Evolutionary conservation across 2,329 filamentous ascomycete genomes (phyloP).

Genomic region (Dothiorella sarmentorum): DNA sequence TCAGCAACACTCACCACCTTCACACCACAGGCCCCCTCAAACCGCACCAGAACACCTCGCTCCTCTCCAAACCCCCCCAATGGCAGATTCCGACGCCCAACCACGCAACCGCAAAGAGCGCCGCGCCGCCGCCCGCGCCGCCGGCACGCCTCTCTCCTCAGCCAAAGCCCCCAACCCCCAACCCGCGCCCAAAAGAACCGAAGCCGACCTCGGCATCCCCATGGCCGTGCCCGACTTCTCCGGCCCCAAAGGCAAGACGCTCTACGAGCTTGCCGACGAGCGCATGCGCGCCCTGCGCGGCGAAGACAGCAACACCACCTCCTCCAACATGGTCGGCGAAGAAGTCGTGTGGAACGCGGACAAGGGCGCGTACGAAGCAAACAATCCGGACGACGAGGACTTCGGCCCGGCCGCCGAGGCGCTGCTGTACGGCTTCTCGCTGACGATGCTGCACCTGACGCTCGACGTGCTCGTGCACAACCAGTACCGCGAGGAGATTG

Average conservation of each 20-base stretch:
- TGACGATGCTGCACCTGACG: slow-evolving; percentile 72
- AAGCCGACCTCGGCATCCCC: slow-evolving; percentile 44
- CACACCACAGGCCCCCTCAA: background rate
- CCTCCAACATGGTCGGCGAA: slow-evolving; percentile 8
- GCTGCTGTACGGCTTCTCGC: slow-evolving; percentile 51
- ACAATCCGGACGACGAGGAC: slow-evolving; percentile 42
- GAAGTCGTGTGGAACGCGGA: background rate
- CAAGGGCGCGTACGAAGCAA: too few relatives aligned
- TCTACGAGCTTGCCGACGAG: slow-evolving; percentile 70
- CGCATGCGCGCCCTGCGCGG: slow-evolving; percentile 45
- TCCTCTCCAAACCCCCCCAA: background rate
- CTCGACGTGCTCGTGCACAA: slow-evolving; percentile 75
- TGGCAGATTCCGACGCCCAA: slow-evolving; percentile 1
- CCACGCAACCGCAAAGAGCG: slow-evolving; percentile 46
- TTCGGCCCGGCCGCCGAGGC: slow-evolving; percentile 48
- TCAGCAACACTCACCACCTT: background rate
- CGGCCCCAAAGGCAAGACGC: slow-evolving; percentile 55
- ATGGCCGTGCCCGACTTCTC: slow-evolving; percentile 63
- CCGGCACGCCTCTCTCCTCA: slow-evolving; percentile 22
- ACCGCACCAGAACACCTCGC: too few relatives aligned
- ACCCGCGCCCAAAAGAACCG: slow-evolving; percentile 23
- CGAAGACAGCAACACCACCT: slow-evolving; percentile 51
- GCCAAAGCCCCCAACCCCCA: slow-evolving; percentile 22
- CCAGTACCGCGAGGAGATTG: slow-evolving; percentile 68
- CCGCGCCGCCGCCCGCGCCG: slow-evolving; percentile 39